phyloP scores from a whole-genome alignment of 495 filamentous ascomycete genomes.

The Penicillium crystallinum region DNA sequence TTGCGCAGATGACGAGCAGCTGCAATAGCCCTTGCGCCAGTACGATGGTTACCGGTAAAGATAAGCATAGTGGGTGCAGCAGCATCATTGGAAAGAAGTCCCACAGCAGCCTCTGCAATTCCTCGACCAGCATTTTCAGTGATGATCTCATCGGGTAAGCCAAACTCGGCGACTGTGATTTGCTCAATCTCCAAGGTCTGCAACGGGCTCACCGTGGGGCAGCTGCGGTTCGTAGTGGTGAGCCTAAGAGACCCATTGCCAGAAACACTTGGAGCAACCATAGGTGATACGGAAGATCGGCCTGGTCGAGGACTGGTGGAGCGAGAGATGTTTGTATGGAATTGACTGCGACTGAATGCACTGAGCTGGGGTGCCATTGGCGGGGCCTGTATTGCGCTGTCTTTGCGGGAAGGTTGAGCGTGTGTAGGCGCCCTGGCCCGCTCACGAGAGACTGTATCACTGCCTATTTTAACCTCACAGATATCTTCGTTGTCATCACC shows the following conservation, averaged over 20 bases:
- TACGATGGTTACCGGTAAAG: conserved; percentile 82
- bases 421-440: conserved; percentile 44
- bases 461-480: conserved; percentile 52
- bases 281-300: conserved; percentile 36
- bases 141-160: conserved; percentile 81
- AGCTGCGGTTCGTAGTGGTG: conserved; percentile 60
- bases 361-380: conserved; percentile 33
- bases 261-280: conserved; percentile 28
- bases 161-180: conserved; percentile 75
- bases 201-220: conserved; percentile 75
- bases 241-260: conserved; percentile 39
- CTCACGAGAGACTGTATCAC: conserved; percentile 50
- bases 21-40: conserved; percentile 75
- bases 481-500: conserved; percentile 55
- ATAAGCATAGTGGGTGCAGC: conserved; percentile 66
- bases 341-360: conserved; percentile 30
- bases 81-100: conserved; percentile 43
- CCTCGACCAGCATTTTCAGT: conserved; percentile 85
- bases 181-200: conserved; percentile 90
- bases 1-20: conserved; percentile 83
- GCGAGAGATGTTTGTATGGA: conserved; percentile 32
- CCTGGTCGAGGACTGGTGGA: conserved; percentile 40
- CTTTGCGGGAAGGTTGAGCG: conserved; percentile 58
- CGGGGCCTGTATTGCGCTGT: conserved; percentile 46
- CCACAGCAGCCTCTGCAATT: conserved; percentile 76